Evolutionary conservation across 2,329 filamentous ascomycete species (phyloP).

Genomic region (Atkinsonella hypoxylon): DNA sequence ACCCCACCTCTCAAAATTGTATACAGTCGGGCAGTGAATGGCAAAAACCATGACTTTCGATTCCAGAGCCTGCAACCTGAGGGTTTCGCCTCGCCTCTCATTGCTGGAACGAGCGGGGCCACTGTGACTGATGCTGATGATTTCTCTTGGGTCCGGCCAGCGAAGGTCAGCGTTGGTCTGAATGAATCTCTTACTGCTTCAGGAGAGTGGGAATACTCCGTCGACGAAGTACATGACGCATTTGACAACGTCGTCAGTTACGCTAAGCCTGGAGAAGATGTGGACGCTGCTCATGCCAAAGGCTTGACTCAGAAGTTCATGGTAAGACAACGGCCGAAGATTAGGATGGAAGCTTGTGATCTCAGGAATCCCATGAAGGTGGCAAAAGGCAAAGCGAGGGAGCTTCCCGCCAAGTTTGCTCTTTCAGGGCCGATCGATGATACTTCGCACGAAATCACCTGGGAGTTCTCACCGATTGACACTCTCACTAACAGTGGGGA

Average conservation of each 20-base stretch:
- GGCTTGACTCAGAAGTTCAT: conserved; percentile 64
- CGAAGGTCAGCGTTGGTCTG: conserved; percentile 65
- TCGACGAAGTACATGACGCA: conserved; percentile 86
- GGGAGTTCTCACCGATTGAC: conserved; percentile 69
- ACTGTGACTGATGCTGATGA: conserved; percentile 53
- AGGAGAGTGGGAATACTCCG: conserved; percentile 78
- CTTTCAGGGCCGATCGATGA: conserved; percentile 47
- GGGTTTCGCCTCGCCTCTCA: conserved; percentile 64
- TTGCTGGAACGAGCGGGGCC: conserved; percentile 48
- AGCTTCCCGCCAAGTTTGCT: conserved; percentile 60
- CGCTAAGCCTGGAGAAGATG: conserved; percentile 51
- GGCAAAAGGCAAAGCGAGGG: conserved; percentile 56
- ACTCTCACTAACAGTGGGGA: conserved; percentile 58
- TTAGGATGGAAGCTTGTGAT: conserved; percentile 64
- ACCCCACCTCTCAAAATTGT: conserved; percentile 86
- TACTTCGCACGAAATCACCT: conserved; percentile 61
- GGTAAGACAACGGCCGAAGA: conserved; percentile 75
- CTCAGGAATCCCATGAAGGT: conserved; percentile 71
- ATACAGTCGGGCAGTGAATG: conserved; percentile 81
- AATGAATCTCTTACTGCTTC: conserved; percentile 77
- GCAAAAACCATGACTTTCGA: conserved; percentile 70
- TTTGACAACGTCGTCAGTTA: conserved; percentile 82
- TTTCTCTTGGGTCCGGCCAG: conserved; percentile 67
- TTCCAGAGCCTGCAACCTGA: conserved; percentile 92
- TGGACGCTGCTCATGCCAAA: conserved; percentile 48